A percentile compares a stretch with the other conserved stretches of the same genome.
These are phyloP conservation scores for Physcia stellaris DNA, from an alignment of 495 filamentous ascomycete species.

Conservation along the genomic window DNA sequence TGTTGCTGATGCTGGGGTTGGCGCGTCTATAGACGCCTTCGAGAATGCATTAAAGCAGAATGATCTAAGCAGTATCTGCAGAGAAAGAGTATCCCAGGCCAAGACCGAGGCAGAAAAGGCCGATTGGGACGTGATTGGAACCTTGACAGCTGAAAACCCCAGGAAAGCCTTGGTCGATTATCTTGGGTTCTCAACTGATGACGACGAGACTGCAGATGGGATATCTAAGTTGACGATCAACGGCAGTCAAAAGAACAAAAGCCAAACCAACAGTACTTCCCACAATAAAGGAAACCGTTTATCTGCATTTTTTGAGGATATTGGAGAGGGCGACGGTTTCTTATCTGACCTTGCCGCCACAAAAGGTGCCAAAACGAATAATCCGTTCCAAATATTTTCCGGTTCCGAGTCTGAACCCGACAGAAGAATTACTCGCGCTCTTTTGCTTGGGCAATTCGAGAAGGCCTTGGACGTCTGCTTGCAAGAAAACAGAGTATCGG, in stretches of 20 bases:
- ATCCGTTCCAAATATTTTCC: conserved; percentile 74
- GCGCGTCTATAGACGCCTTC: conserved; percentile 71
- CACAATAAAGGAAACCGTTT: conserved; percentile 46
- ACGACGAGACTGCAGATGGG: conserved; percentile 35
- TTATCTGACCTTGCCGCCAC: conserved; percentile 60
- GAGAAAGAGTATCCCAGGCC: conserved; percentile 57
- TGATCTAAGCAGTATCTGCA: conserved; percentile 66
- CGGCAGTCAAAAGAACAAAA: conserved; percentile 26
- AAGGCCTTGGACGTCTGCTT: conserved; percentile 79
- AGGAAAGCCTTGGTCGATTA: conserved; percentile 70
- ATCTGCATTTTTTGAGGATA: conserved; percentile 74
- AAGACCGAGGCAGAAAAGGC: conserved; percentile 80
- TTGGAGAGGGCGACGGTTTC: conserved; percentile 66
- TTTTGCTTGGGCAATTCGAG: conserved; percentile 84
- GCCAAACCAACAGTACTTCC: conserved; percentile 28
- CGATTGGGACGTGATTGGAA: conserved; percentile 88
- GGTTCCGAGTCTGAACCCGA: conserved; percentile 71
- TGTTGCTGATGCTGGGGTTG: conserved; percentile 76
- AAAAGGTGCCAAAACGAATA: conserved; percentile 68
- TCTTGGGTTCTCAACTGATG: conserved; percentile 63
- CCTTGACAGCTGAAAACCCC: conserved; percentile 69
- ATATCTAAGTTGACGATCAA: conserved; percentile 39
- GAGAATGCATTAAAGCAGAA: conserved; percentile 68
- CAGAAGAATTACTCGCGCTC: conserved; percentile 68
- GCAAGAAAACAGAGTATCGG: conserved; percentile 76